phyloP scores from a whole-genome alignment of 164 flowering plant species.

The Buxus sempervirens region DNA sequence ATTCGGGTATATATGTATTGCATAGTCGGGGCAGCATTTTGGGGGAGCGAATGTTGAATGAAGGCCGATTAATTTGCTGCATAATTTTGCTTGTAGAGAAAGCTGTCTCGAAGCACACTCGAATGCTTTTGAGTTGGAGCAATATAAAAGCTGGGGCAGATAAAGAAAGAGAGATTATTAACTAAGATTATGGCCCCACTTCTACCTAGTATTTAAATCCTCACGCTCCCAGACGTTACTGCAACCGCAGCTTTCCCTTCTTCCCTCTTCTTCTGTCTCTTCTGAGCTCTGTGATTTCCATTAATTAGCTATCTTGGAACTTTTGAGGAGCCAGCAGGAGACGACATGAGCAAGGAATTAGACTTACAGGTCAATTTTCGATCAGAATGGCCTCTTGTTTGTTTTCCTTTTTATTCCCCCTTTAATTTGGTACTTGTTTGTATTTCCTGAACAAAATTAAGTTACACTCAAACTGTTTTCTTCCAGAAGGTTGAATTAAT shows the following conservation, averaged over 20 bases:
- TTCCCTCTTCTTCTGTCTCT: neutral
- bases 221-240: neutral
- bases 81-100: constrained; percentile 2
- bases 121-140: constrained; percentile 1
- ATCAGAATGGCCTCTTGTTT: neutral
- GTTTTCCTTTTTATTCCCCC: neutral
- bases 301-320: neutral
- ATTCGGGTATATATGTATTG: no score
- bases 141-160: neutral
- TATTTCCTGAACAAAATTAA: constrained; percentile 5
- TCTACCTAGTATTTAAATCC: neutral
- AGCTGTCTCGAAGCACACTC: constrained; percentile 4
- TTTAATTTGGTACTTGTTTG: neutral
- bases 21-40: neutral
- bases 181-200: neutral
- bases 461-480: constrained; percentile 6
- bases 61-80: neutral
- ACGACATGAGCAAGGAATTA: constrained; percentile 22
- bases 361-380: constrained; percentile 17
- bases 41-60: neutral
- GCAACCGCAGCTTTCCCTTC: constrained; percentile 10
- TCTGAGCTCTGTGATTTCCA: neutral
- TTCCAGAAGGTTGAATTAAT: constrained; percentile 55
- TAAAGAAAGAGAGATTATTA: neutral
- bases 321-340: neutral